phyloP scores from a whole-genome alignment of 768 basidiomycete genomes.

The Termitomyces sp. region DNA sequence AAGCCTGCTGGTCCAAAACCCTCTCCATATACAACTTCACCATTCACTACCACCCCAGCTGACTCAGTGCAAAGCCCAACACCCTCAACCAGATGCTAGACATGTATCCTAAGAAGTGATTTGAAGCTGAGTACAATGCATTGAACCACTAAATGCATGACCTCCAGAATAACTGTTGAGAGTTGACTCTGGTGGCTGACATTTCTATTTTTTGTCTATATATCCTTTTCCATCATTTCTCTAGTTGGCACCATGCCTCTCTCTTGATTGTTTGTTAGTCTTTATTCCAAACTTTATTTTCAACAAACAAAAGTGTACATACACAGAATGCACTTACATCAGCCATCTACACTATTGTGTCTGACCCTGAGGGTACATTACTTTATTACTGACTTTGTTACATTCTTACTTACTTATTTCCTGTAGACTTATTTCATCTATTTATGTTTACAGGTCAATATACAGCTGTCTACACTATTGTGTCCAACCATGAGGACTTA shows the following conservation, averaged over 20 bases:
- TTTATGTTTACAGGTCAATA: not conserved
- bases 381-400: too few species aligned
- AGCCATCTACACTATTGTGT: not conserved
- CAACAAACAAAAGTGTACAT: not conserved
- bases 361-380: not conserved
- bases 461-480: not conserved
- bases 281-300: not conserved
- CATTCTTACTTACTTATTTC: not conserved
- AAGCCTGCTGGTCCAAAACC: too few species aligned
- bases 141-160: too few species aligned
- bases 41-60: too few species aligned
- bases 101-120: too few species aligned
- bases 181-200: too few species aligned
- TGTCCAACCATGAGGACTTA: not conserved
- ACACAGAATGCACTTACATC: not conserved
- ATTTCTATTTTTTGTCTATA: not conserved
- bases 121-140: too few species aligned
- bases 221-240: not conserved
- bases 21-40: too few species aligned
- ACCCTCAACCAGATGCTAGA: too few species aligned
- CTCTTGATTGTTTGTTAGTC: not conserved
- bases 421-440: not conserved
- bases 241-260: too few species aligned
- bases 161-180: too few species aligned
- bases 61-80: too few species aligned